Evolutionary conservation across 2,329 filamentous ascomycete genomes (phyloP), one percentile per base, ranked within the genome.

Genomic region (Gremmenia infestans): DNA sequence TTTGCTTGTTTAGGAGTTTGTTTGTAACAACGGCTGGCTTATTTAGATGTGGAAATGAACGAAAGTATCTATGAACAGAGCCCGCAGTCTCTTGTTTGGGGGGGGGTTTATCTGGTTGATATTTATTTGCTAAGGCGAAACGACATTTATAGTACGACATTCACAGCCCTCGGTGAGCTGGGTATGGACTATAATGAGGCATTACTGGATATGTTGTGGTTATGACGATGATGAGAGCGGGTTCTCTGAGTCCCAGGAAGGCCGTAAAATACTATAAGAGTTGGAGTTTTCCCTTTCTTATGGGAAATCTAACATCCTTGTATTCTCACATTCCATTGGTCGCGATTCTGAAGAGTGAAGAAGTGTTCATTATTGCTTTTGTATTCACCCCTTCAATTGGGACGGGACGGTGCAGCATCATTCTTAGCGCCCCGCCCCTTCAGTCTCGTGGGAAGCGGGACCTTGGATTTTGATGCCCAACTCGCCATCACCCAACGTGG

Each of bases 401-500:
- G 25, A 25, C 3, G 11, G 9, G 28, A 32, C 9, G 28, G 28
- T n/a, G 5, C 49, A 14, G 9, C 49, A 19, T 22, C 12, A 6
- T 43, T 40, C 23, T 45, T 52, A 52, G 49, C 49, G 49, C 22
- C 49, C 4, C 49, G 49, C 14, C 49, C 4, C 11, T 49, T 22
- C 48, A 49, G 48, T 32, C 48, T 49, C 28, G 48, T 36, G 32
- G 35, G 25, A 14, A n/a, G 19, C 15, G 48, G 48, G 35, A 32
- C 48, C 32, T 19, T 49, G 37, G 3, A 17, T 22, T 49, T 49
- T 35, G 48, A 49, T 49, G 48, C 48, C 48, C 48, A 49, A 49
- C 48, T 32, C 8, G 7, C 28, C 1, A 28, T 2, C 23, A 9
- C 8, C 28, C 8, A 11, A 32, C 28, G 28, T 32, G 28, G 28